These are phyloP conservation scores for Lepidium aucheri DNA, from an alignment of 345 rosid species.

Conservation along the genomic window DNA sequence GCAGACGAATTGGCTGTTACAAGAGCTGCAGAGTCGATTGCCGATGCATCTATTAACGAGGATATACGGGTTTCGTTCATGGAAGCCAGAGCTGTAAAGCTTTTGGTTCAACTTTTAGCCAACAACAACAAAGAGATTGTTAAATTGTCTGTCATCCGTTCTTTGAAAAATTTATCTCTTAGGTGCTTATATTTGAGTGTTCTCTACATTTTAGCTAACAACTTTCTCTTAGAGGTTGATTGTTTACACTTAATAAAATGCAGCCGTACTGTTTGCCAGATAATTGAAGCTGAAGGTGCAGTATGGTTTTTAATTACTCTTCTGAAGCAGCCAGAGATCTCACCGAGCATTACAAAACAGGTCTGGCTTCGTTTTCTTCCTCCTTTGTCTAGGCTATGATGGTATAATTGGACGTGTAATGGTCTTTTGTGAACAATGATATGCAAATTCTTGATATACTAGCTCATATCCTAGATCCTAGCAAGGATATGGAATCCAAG, in stretches of 20 bases:
- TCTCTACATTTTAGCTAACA: neutral
- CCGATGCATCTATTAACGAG: constrained; percentile 69
- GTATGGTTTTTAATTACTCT: constrained; percentile 40
- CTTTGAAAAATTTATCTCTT: constrained; percentile 67
- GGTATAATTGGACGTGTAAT: neutral
- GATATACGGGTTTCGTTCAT: constrained; percentile 67
- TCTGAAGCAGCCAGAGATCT: constrained; percentile 41
- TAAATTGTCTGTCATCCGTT: constrained; percentile 38
- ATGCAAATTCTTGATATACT: constrained; percentile 66
- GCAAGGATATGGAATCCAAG: constrained; percentile 69
- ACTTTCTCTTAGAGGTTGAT: neutral
- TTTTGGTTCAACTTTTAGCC: constrained; percentile 58
- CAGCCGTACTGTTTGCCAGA: constrained; percentile 58
- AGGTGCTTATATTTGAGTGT: constrained; percentile 37
- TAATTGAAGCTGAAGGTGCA: constrained; percentile 68
- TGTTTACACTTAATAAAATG: constrained; percentile 1
- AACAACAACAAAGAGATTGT: constrained; percentile 43
- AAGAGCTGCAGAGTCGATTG: constrained; percentile 73
- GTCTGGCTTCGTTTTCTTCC: constrained; percentile 26
- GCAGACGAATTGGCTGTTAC: constrained; percentile 58
- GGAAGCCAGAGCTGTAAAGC: constrained; percentile 82
- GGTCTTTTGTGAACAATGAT: constrained; percentile 6
- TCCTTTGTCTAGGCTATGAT: neutral
- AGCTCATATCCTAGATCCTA: constrained; percentile 63
- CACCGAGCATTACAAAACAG: constrained; percentile 49